Base-by-base conservation (phyloP, 1,139 yeast genomes). In the Yamadazyma taylorii region DNA sequence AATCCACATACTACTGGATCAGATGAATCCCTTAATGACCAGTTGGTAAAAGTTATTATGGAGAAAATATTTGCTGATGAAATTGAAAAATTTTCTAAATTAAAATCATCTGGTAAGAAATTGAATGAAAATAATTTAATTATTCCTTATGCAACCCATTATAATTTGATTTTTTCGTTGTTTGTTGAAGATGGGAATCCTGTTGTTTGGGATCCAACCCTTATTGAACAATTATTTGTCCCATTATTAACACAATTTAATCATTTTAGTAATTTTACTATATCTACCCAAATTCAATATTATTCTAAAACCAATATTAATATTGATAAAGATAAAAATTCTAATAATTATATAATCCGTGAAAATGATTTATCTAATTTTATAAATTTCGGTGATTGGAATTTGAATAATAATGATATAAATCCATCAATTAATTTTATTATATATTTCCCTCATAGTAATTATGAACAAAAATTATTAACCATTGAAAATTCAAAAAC, bases 331-430 rank as follows among this genome's bases (percentile, higher is more conserved):
- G 44, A 40, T 16, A 55, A 41, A 30, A 49, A 47, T 13, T 21
- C 36, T 0, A 61, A 68, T 17, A 48, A 68, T 5, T 69, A 64
- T 30, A 39, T 69, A 1, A 55, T 79, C 17, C 57, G 60, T 15
- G 65, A 63, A 29, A 47, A 60, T 8, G 80, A 81, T 36, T 70
- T 85, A 35, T 68, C 88, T 1, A 83, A 86, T 4, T 84, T 85
- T 56, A 79, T 85, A 43, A 85, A 85, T 57, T 80, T 75, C 52
- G 87, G 85, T 7, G 89, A 82, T 48, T 85, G 94, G 94, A 81
- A 82, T 40, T 68, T 85, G 45, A 71, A 71, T 43, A 74, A 73
- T 41, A 73, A 73, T 44, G 78, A 74, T 40, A 56, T 71, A 19
- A 71, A 78, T 41, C 90, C 90, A 5, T 78, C 86, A 0, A 69